A percentile compares a stretch with the other conserved stretches of the same genome.
Conservation (phyloP, 805 yeast genomes). For the Metschnikowia santaceciliae region DNA sequence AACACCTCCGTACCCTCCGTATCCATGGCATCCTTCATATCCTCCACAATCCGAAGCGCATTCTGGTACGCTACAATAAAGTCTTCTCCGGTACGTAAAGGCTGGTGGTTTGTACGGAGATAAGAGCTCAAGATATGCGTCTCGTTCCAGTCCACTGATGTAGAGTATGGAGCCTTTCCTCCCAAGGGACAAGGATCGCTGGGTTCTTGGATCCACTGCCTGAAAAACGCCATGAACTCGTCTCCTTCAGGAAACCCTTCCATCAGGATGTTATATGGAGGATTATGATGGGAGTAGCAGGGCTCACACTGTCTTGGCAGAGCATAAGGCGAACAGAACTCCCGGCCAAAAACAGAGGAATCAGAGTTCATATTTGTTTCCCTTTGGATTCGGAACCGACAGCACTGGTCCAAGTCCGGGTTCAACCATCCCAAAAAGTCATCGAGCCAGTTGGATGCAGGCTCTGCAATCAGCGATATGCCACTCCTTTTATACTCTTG, state of each 20-base stretch:
- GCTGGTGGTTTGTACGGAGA: slow-evolving; percentile 78
- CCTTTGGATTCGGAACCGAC: slow-evolving; percentile 55
- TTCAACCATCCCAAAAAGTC: slow-evolving; percentile 84
- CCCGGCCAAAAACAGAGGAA: slow-evolving; percentile 16
- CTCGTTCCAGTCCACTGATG: slow-evolving; percentile 36
- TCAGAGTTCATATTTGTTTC: not conserved
- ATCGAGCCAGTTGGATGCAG: slow-evolving; percentile 90
- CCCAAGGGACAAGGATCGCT: slow-evolving; percentile 94
- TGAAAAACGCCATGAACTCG: slow-evolving; percentile 67
- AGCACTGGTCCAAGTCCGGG: slow-evolving; percentile 83
- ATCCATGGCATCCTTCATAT: slow-evolving; percentile 37
- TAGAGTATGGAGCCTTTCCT: slow-evolving; percentile 87
- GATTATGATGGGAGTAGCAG: slow-evolving; percentile 59
- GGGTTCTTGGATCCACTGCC: slow-evolving; percentile 78
- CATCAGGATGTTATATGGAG: slow-evolving; percentile 70
- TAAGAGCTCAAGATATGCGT: slow-evolving; percentile 49
- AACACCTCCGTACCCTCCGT: slow-evolving; percentile 48
- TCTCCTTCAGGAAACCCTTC: slow-evolving; percentile 72
- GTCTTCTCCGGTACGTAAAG: slow-evolving; percentile 78
- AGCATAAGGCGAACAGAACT: slow-evolving; percentile 63
- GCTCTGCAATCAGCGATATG: slow-evolving; percentile 67
- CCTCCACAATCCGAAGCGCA: slow-evolving; percentile 62
- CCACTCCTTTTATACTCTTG: slow-evolving; percentile 73
- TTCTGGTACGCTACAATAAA: slow-evolving; percentile 76
- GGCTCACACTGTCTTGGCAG: slow-evolving; percentile 70